Evolutionary conservation across 164 flowering plant genomes (phyloP).

Genomic region (Magnolia officinalis): DNA sequence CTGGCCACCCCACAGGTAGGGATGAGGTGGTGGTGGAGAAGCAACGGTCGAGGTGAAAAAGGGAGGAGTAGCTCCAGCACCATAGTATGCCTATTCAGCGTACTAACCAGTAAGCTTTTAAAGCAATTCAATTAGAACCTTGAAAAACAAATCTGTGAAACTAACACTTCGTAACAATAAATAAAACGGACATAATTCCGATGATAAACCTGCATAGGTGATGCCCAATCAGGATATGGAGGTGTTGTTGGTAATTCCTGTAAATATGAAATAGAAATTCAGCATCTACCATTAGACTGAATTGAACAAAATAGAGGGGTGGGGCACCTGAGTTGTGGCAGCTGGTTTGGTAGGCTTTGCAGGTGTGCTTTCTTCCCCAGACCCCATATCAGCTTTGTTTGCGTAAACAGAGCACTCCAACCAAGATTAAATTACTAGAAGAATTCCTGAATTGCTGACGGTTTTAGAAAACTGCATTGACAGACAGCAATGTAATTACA

Average conservation of each 20-base stretch:
- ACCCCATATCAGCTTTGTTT: constrained; percentile 19
- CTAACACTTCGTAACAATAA: neutral
- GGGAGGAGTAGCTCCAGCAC: constrained; percentile 63
- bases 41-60: constrained; percentile 68
- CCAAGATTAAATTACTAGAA: constrained; percentile 4
- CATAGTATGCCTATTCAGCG: constrained; percentile 76
- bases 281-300: neutral
- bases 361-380: constrained; percentile 63
- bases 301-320: neutral
- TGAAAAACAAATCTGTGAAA: neutral
- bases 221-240: constrained; percentile 66
- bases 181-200: neutral
- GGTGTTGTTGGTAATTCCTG: constrained; percentile 24
- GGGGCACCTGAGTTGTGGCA: constrained; percentile 17
- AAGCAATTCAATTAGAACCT: neutral
- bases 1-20: constrained; percentile 85
- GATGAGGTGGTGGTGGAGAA: constrained; percentile 75
- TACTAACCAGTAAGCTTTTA: constrained; percentile 17
- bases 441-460: neutral
- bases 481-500: neutral
- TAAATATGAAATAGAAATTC: neutral
- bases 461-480: constrained; percentile 3
- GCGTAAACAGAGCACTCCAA: neutral
- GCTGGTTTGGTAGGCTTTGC: constrained; percentile 27
- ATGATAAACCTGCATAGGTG: constrained; percentile 72